A percentile compares a stretch with the other conserved stretches of the same genome.
These are phyloP conservation scores for Tulasnella sp. DNA, from an alignment of 768 basidiomycete genomes.

Conservation along the genomic window DNA sequence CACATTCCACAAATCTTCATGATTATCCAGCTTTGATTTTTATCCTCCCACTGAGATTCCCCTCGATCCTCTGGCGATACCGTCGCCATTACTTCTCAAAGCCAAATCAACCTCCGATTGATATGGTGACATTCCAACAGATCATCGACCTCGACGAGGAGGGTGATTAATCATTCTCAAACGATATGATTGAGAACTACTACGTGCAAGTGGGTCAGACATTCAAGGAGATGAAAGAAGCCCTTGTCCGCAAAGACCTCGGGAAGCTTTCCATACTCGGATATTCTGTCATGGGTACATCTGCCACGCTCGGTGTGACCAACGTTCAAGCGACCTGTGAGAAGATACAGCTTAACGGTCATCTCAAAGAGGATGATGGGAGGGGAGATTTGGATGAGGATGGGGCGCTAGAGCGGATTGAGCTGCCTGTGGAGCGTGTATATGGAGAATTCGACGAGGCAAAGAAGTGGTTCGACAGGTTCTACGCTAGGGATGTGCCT, in stretches of 20 bases:
- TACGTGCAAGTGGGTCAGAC: constrained; percentile 70
- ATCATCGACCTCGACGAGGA: constrained; percentile 88
- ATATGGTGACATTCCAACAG: constrained; percentile 74
- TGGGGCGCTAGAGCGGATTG: constrained; percentile 52
- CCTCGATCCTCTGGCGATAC: neutral
- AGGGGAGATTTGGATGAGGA: constrained; percentile 31
- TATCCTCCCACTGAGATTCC: neutral
- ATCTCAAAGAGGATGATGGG: constrained; percentile 47
- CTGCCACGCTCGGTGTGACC: constrained; percentile 78
- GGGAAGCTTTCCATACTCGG: constrained; percentile 59
- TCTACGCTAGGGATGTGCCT: too few species aligned
- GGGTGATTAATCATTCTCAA: constrained; percentile 59
- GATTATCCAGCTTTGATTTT: neutral
- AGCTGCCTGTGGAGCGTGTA: constrained; percentile 43
- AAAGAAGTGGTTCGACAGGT: constrained; percentile 52
- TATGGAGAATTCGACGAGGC: constrained; percentile 61
- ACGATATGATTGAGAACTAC: constrained; percentile 67
- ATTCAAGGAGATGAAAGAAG: constrained; percentile 65
- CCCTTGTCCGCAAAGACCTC: constrained; percentile 51
- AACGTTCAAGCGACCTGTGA: constrained; percentile 81
- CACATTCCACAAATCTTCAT: too few species aligned
- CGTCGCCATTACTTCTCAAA: neutral
- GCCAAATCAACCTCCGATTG: constrained; percentile 33
- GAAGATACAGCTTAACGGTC: constrained; percentile 81
- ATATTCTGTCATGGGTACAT: constrained; percentile 96